Evolutionary conservation across 2,329 filamentous ascomycete genomes (phyloP), one percentile per base, ranked within the genome.

Genomic region (Gaeumannomyces tritici): DNA sequence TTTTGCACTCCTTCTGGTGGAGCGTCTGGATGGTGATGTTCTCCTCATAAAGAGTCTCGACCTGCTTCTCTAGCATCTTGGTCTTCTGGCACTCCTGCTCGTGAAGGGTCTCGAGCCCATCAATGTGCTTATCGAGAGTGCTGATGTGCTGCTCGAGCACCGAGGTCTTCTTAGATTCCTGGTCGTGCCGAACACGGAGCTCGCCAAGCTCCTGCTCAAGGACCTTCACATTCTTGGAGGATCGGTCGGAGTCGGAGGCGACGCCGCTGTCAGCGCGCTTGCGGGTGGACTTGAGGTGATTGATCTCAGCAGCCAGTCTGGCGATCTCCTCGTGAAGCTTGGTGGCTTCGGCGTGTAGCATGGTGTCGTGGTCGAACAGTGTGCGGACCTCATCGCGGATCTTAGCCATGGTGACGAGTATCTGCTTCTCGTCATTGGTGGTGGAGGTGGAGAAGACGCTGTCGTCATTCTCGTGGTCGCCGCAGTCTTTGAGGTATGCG

Each of bases 331-430:
- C 24, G 21, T 51, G 42, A 51, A 51, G 42, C 42, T 51, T 51
- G 42, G 42, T 51, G 42, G 42, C 42, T 11, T 51, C 42, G 1
- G 42, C 13, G 42, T 51, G 42, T 11, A 51, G 57, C 57, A 59
- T 59, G 57, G 27, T 59, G 31, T 59, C 35, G 31, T 59, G 57
- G 9, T 59, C 57, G 24, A 35, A 35, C n/a, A 59, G 57, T n/a
- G 35, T 59, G 9, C 35, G 57, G 42, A 59, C 57, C 28, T 59
- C 57, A n/a, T 35, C 35, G 31, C 57, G 57, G n/a, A 59, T 31
- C 31, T 59, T 31, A 31, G 31, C 57, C 57, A 59, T 35, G 7
- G 35, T 31, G 27, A 35, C 57, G 31, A 59, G 31, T 31, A 59
- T 59, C 31, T 59, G 57, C 57, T 35, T 59, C 57, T 59, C 57